A percentile compares a stretch with the other conserved stretches of the same genome.
Conservation (phyloP, 2,329 filamentous ascomycete species). For the Apiospora saccharicola region DNA sequence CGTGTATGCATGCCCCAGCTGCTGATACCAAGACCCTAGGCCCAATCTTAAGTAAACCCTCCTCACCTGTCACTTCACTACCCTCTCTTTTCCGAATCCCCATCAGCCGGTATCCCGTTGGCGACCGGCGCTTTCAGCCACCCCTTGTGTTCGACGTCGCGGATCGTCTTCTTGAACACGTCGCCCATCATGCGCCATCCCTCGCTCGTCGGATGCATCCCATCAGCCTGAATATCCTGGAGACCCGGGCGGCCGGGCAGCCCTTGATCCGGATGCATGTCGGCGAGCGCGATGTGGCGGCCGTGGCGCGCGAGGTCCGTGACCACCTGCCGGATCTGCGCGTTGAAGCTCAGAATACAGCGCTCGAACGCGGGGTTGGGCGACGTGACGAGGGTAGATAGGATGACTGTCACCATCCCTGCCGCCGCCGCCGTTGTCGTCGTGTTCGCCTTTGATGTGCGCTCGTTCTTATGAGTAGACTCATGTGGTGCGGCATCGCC, state of each 20-base stretch:
- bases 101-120: slow-evolving; percentile 32
- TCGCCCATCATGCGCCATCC: slow-evolving; percentile 35
- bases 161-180: slow-evolving; percentile 33
- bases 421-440: background rate
- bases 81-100: slow-evolving; percentile 29
- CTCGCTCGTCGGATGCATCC: slow-evolving; percentile 33
- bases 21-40: background rate
- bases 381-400: slow-evolving; percentile 40
- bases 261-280: slow-evolving; percentile 40
- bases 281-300: slow-evolving; percentile 35
- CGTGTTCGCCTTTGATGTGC: background rate
- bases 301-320: slow-evolving; percentile 35
- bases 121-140: slow-evolving; percentile 31
- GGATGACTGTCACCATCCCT: slow-evolving; percentile 30
- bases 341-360: slow-evolving; percentile 40
- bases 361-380: slow-evolving; percentile 34
- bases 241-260: slow-evolving; percentile 35
- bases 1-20: background rate
- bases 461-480: background rate
- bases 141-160: slow-evolving; percentile 29
- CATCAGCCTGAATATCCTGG: slow-evolving; percentile 33
- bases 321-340: slow-evolving; percentile 41
- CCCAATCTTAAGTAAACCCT: background rate
- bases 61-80: background rate
- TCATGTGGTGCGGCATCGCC: background rate